These are phyloP conservation scores for Trichoderma lentiforme DNA, from an alignment of 2,329 filamentous ascomycete species.

Conservation along the genomic window DNA sequence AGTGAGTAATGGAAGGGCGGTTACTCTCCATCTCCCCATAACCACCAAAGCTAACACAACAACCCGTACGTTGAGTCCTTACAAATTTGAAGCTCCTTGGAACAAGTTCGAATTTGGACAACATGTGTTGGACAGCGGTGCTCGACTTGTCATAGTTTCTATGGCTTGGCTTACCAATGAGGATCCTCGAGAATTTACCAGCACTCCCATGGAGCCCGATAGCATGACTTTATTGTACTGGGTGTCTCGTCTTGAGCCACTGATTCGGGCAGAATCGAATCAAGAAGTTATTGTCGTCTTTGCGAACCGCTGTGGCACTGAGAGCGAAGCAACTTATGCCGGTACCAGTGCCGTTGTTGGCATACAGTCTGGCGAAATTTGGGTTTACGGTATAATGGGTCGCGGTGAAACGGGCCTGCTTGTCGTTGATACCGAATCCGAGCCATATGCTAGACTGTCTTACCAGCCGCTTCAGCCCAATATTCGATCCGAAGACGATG, in stretches of 20 bases:
- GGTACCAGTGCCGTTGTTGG: conserved; percentile 71
- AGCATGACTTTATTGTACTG: conserved; percentile 73
- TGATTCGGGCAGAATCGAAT: conserved; percentile 49
- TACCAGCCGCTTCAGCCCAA: conserved; percentile 17
- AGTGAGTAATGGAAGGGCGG: conserved; percentile 39
- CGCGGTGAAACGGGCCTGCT: conserved; percentile 67
- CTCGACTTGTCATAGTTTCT: conserved; percentile 64
- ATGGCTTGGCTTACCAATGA: conserved; percentile 75
- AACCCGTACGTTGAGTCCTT: conserved; percentile 27
- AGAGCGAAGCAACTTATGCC: conserved; percentile 65
- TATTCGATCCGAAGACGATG: background rate
- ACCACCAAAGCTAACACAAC: background rate
- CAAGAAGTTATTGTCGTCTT: conserved; percentile 67
- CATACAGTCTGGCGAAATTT: conserved; percentile 62
- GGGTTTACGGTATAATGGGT: conserved; percentile 66
- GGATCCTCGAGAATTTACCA: conserved; percentile 45
- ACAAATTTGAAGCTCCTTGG: conserved; percentile 41
- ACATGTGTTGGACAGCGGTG: conserved; percentile 53
- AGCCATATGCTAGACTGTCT: conserved; percentile 46
- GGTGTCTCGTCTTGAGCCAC: conserved; percentile 66
- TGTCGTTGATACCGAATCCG: conserved; percentile 58
- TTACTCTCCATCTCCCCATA: background rate
- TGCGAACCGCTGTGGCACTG: conserved; percentile 66
- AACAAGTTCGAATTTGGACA: conserved; percentile 44
- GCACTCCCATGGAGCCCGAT: conserved; percentile 57